phyloP scores from a whole-genome alignment of 176 grass and related monocot genomes.

The Zea luxurians region DNA sequence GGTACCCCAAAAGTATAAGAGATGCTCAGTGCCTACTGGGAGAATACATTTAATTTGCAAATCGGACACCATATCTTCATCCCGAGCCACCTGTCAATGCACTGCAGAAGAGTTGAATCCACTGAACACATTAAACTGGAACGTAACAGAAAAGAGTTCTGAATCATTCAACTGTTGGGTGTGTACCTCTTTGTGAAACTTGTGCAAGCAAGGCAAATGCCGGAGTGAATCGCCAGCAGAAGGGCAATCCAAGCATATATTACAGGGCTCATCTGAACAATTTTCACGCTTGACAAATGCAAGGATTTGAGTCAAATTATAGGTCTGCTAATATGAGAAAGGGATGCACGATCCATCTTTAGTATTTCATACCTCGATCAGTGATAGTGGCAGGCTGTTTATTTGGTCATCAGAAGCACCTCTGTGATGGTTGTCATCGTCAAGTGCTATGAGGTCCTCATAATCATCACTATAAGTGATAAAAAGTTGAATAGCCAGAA shows the following conservation, averaged over 20 bases:
- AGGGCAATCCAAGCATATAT: slow-evolving; percentile 71
- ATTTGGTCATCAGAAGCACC: slow-evolving; percentile 72
- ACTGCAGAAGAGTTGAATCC: slow-evolving; percentile 45
- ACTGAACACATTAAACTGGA: slow-evolving; percentile 15
- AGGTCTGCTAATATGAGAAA: slow-evolving; percentile 11
- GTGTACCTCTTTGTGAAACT: slow-evolving; percentile 82
- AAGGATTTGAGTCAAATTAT: slow-evolving; percentile 12
- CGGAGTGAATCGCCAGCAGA: slow-evolving; percentile 54
- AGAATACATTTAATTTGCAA: slow-evolving; percentile 68
- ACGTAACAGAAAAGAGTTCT: background rate
- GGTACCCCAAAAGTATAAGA: slow-evolving; percentile 11
- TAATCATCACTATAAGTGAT: slow-evolving; percentile 66
- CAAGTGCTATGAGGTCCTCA: slow-evolving; percentile 49
- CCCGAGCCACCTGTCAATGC: slow-evolving; percentile 84
- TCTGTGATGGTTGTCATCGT: slow-evolving; percentile 42
- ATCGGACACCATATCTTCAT: slow-evolving; percentile 67
- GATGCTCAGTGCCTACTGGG: background rate
- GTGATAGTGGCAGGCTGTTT: slow-evolving; percentile 64
- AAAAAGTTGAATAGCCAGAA: slow-evolving; percentile 27
- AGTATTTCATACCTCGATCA: slow-evolving; percentile 53
- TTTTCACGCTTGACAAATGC: slow-evolving; percentile 47
- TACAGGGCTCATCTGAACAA: slow-evolving; percentile 50
- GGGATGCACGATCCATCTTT: slow-evolving; percentile 10
- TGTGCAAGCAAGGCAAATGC: slow-evolving; percentile 77
- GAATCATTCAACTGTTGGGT: background rate